Evolutionary conservation across 2,329 filamentous ascomycete genomes (phyloP), one percentile per base, ranked within the genome.

Genomic region (Fusarium tricinctum): DNA sequence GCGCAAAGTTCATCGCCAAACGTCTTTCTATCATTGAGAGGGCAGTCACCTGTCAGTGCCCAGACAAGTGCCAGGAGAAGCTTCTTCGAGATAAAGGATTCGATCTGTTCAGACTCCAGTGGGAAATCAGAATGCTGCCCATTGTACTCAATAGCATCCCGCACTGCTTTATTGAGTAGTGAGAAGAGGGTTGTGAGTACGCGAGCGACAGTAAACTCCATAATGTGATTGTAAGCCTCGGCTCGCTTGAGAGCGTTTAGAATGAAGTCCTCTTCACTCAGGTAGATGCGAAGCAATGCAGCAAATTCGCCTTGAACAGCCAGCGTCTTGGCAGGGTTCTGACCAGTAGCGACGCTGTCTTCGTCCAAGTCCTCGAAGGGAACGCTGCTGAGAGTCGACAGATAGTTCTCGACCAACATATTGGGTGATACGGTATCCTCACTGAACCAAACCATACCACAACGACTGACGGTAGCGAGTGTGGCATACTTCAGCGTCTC

Each of bases 401-500:
- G 87, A 75, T 99, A 97, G 80, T 98, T 93, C 66, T 89, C 85
- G 40, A 98, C 91, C 89, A 98, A 92, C 92, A 99, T 97, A 70
- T 87, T 88, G 2, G 95, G 88, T 32, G 93, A 95, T 40, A 99
- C 95, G 28, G 94, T 98, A 76, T 99, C 97, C 74, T 97, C 95
- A 77, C 94, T 99, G 82, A 98, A 99, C 96, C 96, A 99, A 15
- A 99, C 97, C 96, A 99, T 99, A 86, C 96, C 96, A 78, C 96
- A 99, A 82, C 96, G 94, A 89, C 92, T 97, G 76, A 99, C 96
- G n/a, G 96, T 99, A 57, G 96, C 96, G 44, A 99, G 88, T 0
- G 96, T 99, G 38, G 96, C 96, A 77, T 99, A 99, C 77, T 97
- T 97, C 63, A 99, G 85, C 5, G 91, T 98, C 82, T 99, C 97